Base-by-base conservation (phyloP, 306 rosid genomes). In the Acacia confusa region DNA sequence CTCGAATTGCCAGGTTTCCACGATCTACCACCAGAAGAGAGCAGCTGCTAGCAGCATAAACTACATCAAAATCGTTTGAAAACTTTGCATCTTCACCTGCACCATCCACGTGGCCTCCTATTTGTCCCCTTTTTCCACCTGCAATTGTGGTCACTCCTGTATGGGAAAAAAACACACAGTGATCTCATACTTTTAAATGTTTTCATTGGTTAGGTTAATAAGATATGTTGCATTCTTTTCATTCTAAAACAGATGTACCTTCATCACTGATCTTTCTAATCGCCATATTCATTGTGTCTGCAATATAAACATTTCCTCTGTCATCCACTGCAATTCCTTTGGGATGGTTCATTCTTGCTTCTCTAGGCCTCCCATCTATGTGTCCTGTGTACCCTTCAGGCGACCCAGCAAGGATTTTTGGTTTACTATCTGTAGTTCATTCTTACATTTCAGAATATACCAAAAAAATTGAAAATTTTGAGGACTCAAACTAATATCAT, bases 81-180 rank as follows among this genome's bases (percentile, higher is more conserved):
- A 96, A 96, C 72, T 90, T 96, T 25, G 99, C 98, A 73, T 96
- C 98, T 79, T 96, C 99, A 91, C 98, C 89, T 76, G 97, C 94
- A 85, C 98, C 99, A 88, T 96, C 99, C 79, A 96, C 91, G 83
- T 93, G 99, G 60, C 95, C 97, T 72, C 92, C 94, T 74, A 90
- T 81, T 80, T 81, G 92, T 66, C 90, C 91, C 91, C 98, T 69
- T 90, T 86, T 92, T 79, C 99, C 99, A 84, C 99, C 99, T 74
- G 99, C 99, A 87, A 96, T 96, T 7, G 99, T 96, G 24, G 99
- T 92, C 28, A 96, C 94, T 64, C 99, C 99, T 96, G 87, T 67
- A 61, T 74, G 65, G 52, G 17, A 1, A 3, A 47, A 47, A 45
- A 47, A 47, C 52, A 47, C 19, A 45, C 0, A 47, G 52, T 2